phyloP scores from a whole-genome alignment of 2,329 filamentous ascomycete genomes.

The Claviceps purpurea region DNA sequence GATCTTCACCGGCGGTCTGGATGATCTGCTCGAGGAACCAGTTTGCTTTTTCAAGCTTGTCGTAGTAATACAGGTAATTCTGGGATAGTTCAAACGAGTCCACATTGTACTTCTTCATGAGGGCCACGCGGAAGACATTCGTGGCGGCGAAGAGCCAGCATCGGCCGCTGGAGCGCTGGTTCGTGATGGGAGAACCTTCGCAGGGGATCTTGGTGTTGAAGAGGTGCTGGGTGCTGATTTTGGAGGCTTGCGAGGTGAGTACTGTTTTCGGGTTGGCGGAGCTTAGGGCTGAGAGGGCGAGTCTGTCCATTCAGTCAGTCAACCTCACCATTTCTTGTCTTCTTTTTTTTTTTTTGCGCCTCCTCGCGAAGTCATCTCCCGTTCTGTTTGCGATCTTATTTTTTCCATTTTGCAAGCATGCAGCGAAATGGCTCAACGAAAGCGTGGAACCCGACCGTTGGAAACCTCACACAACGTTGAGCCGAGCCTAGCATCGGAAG shows the following conservation, averaged over 20 bases:
- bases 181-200: conserved; percentile 72
- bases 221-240: conserved; percentile 58
- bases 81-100: conserved; percentile 76
- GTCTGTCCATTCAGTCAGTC: conserved; percentile 28
- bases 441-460: too few species aligned
- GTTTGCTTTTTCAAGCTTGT: conserved; percentile 85
- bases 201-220: conserved; percentile 76
- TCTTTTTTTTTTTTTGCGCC: conserved; percentile 3
- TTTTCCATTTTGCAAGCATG: too few species aligned
- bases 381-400: too few species aligned
- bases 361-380: too few species aligned
- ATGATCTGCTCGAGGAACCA: conserved; percentile 79
- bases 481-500: too few species aligned
- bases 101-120: conserved; percentile 73
- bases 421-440: too few species aligned
- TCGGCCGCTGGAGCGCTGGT: conserved; percentile 67
- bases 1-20: conserved; percentile 54
- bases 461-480: too few species aligned
- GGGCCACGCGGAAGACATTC: conserved; percentile 80
- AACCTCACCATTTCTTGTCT: not conserved
- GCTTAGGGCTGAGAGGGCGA: conserved; percentile 62
- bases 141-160: conserved; percentile 90
- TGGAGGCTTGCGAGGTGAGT: conserved; percentile 48
- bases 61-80: conserved; percentile 82
- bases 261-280: conserved; percentile 52